phyloP scores from a whole-genome alignment of 768 basidiomycete genomes.

The Lactarius psammicola region DNA sequence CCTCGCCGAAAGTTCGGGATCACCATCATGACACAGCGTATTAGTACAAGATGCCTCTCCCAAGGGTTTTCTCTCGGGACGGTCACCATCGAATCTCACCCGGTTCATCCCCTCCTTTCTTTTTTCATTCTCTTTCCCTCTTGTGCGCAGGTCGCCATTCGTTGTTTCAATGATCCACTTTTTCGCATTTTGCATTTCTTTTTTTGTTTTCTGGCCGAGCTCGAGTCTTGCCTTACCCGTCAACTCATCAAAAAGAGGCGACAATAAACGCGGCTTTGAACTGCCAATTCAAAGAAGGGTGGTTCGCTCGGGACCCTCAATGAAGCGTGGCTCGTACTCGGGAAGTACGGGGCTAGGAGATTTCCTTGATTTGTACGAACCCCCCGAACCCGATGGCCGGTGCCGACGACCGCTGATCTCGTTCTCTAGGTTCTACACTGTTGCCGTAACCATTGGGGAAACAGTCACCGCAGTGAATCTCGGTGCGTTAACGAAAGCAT shows the following conservation, averaged over 20 bases:
- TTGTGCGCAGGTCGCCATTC: slow-evolving; percentile 21
- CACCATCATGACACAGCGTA: not conserved
- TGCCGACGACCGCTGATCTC: not conserved
- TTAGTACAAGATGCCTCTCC: not conserved
- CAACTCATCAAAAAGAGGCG: not conserved
- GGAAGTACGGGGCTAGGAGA: slow-evolving; percentile 27
- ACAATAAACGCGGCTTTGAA: slow-evolving; percentile 14
- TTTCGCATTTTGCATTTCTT: slow-evolving; percentile 2
- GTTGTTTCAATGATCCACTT: slow-evolving; percentile 9
- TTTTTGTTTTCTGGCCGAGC: slow-evolving; percentile 7
- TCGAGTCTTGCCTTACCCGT: slow-evolving; percentile 10
- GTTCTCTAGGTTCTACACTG: slow-evolving; percentile 19
- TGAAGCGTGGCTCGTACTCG: slow-evolving; percentile 20
- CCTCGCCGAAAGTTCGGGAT: slow-evolving; percentile 22
- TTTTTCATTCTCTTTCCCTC: slow-evolving; percentile 2
- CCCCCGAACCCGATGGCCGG: too few relatives aligned
- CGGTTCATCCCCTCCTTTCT: not conserved
- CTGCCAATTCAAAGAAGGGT: slow-evolving; percentile 19
- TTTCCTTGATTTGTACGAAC: slow-evolving; percentile 19
- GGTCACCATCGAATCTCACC: not conserved
- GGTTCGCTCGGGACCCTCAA: not conserved
- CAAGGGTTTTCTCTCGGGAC: not conserved
- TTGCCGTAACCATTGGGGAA: slow-evolving; percentile 22
- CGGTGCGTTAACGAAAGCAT: slow-evolving; percentile 13
- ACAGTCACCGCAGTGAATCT: slow-evolving; percentile 21